phyloP scores from a whole-genome alignment of 116 monocot species.

The Thalassia testudinum region DNA sequence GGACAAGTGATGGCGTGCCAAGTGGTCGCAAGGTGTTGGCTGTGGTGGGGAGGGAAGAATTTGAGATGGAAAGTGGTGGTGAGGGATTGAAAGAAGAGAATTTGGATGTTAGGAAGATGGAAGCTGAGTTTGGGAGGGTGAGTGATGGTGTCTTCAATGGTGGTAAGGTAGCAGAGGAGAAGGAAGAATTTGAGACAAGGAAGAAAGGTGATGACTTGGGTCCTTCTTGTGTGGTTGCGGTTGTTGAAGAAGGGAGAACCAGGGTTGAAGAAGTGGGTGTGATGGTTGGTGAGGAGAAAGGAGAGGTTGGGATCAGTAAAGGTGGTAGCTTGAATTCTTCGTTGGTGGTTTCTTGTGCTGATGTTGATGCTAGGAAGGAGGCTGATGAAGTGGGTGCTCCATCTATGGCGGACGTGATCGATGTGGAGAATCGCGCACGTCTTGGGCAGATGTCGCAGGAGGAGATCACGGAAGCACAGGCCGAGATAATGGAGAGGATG shows the following conservation, averaged over 20 bases:
- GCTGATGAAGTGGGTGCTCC: not conserved
- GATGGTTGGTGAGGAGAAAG: not conserved
- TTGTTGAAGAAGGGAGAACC: not conserved
- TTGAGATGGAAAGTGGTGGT: too few species aligned
- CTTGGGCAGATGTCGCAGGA: conserved; percentile 53
- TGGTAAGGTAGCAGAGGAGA: not conserved
- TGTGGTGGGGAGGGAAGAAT: too few species aligned
- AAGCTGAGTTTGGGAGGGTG: not conserved
- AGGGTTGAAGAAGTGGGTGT: not conserved
- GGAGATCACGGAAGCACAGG: conserved; percentile 70
- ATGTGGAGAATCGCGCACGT: conserved; percentile 52
- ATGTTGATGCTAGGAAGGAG: not conserved
- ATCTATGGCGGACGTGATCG: conserved; percentile 39
- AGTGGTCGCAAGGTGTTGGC: not conserved
- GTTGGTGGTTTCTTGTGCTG: not conserved
- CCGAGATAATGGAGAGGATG: conserved; percentile 76
- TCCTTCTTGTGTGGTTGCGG: too few species aligned
- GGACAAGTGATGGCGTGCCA: too few species aligned
- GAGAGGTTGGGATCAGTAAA: not conserved
- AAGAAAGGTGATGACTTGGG: not conserved
- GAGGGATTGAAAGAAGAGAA: not conserved
- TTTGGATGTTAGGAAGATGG: not conserved
- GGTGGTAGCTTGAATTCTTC: not conserved
- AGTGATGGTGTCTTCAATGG: not conserved
- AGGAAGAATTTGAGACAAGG: too few species aligned